Evolutionary conservation across 257 asterid species (phyloP).

Genomic region (Striga asiatica): DNA sequence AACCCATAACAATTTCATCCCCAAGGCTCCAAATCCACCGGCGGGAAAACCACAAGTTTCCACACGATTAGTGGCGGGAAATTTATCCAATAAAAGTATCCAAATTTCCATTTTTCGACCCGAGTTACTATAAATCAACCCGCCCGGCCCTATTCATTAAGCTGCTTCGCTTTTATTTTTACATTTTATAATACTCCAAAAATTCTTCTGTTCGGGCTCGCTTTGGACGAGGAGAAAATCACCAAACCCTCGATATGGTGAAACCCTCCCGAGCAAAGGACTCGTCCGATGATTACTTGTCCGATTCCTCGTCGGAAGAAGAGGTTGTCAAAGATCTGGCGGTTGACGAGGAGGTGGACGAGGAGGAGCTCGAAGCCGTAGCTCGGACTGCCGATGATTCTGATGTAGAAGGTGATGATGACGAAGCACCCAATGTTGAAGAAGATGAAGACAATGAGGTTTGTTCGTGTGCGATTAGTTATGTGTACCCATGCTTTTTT

Average conservation of each 20-base stretch:
- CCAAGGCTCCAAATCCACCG: conserved; percentile 26
- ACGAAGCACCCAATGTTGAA: conserved; percentile 27
- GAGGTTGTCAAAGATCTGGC: conserved; percentile 45
- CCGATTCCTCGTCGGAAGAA: conserved; percentile 54
- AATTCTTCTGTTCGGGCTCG: not conserved
- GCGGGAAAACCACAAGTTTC: conserved; percentile 22
- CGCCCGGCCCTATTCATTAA: not conserved
- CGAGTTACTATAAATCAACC: conserved; percentile 5
- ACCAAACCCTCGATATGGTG: conserved; percentile 40
- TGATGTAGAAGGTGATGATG: conserved; percentile 49
- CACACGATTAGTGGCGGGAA: conserved; percentile 31
- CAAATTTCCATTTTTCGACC: conserved; percentile 12
- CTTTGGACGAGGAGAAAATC: not conserved
- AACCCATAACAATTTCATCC: no score
- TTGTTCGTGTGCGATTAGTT: not conserved
- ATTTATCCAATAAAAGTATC: conserved; percentile 14
- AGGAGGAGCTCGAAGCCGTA: conserved; percentile 94
- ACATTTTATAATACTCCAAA: not conserved
- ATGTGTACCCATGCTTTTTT: not conserved
- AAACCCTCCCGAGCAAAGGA: conserved; percentile 42
- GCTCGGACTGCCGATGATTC: conserved; percentile 75
- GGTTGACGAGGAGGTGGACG: conserved; percentile 62
- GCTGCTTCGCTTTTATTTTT: not conserved
- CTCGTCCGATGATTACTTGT: conserved; percentile 41
- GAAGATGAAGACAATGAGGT: conserved; percentile 71